Evolutionary conservation across 192 early-diverging fungal species (phyloP), one percentile per base, ranked within the genome.

Genomic region (Phycomyces nitens): DNA sequence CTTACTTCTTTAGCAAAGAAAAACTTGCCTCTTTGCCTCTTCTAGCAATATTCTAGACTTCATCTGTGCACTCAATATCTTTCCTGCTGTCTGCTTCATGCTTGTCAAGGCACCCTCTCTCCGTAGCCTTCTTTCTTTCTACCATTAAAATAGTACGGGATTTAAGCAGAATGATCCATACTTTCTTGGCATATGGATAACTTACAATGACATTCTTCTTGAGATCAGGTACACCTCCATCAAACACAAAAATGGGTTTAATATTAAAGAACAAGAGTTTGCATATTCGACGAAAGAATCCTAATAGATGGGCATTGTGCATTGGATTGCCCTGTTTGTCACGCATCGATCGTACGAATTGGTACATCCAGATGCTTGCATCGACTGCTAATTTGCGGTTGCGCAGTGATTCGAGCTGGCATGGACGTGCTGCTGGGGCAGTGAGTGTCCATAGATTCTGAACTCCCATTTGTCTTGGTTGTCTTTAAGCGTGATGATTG

Each of bases 281-380:
- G 71, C 93, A 95, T 29, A 98, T 89, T 29, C 97, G 81, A 5
- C 93, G 80, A 65, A 95, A 94, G 80, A 97, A 98, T 5, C 97
- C 97, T 15, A 95, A 69, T 5, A 97, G 78, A 66, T 97, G 95
- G 0, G 92, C 94, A 62, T 91, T 89, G 21, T 78, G 77, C 20
- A 98, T 42, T 18, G 81, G 80, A 62, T 95, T 84, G 2, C 97
- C 97, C 22, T 94, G 86, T 26, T 81, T 82, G 75, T 96, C 94
- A 23, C 88, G 85, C 88, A 98, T 94, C 4, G 95, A 95, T 62
- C 92, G 93, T 38, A 97, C 63, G 63, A 98, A 96, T 81, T 99
- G 97, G 70, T 98, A 86, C 27, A 98, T 82, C 97, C 97, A 99
- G 53, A 99, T 98, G 55, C 87, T 90, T 16, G 95, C 97, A 77